Percentiles rank a stretch among this genome's conserved stretches.
Conservation (phyloP, 1,284 basidiomycete species). For the Ustilago vetiveriae region DNA sequence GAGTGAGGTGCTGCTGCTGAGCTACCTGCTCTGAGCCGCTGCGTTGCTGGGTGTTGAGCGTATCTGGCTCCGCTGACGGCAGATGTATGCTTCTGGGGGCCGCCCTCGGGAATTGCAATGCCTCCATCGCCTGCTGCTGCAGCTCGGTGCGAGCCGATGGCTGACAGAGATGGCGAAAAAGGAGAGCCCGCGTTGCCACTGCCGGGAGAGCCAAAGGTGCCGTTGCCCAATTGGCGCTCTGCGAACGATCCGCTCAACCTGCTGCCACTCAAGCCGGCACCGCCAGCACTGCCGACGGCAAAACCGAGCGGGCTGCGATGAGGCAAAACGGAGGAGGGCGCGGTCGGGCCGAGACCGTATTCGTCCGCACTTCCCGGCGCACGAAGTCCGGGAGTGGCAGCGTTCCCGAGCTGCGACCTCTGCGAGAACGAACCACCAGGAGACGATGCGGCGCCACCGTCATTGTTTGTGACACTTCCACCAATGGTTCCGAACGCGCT, state of each 20-base stretch:
- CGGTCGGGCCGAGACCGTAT: slow-evolving; percentile 54
- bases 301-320: slow-evolving; percentile 41
- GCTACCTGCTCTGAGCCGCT: slow-evolving; percentile 29
- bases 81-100: slow-evolving; percentile 13
- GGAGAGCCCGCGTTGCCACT: slow-evolving; percentile 14
- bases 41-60: slow-evolving; percentile 40
- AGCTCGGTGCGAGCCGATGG: slow-evolving; percentile 30
- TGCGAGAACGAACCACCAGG: slow-evolving; percentile 10
- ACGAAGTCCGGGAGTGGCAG: slow-evolving; percentile 4
- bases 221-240: slow-evolving; percentile 18
- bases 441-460: background rate
- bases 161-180: slow-evolving; percentile 34
- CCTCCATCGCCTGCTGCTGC: slow-evolving; percentile 7
- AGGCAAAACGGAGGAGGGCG: slow-evolving; percentile 51
- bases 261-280: background rate
- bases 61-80: slow-evolving; percentile 1
- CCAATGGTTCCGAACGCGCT: slow-evolving; percentile 16
- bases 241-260: slow-evolving; percentile 33
- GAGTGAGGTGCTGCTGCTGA: slow-evolving; percentile 29
- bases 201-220: slow-evolving; percentile 35
- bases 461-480: slow-evolving; percentile 2
- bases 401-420: slow-evolving; percentile 17
- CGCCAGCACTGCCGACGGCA: slow-evolving; percentile 9
- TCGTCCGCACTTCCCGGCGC: slow-evolving; percentile 30
- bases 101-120: slow-evolving; percentile 30